Percentiles rank a stretch among this genome's conserved stretches.
phyloP scores from a whole-genome alignment of 805 yeast species.

The Nakazawaea siamensis region DNA sequence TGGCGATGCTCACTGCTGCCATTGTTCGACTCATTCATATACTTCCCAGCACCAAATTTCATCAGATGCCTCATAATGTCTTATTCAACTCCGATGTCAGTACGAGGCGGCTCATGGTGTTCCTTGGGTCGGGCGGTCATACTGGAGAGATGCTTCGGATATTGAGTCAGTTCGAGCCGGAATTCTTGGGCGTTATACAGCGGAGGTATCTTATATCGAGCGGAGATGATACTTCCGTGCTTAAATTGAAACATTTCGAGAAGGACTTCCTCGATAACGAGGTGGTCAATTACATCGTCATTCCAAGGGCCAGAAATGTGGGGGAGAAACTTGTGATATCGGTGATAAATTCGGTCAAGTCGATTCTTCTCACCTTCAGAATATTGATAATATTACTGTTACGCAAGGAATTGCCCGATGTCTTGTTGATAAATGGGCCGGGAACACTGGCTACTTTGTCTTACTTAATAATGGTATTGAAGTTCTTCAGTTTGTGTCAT shows the following conservation, averaged over 20 bases:
- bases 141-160: conserved; percentile 92
- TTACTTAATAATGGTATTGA: conserved; percentile 42
- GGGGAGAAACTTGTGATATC: conserved; percentile 27
- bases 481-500: conserved; percentile 33
- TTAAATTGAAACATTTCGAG: conserved; percentile 31
- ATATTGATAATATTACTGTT: conserved; percentile 9
- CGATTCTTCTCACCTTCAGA: conserved; percentile 19
- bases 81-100: background rate
- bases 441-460: conserved; percentile 74
- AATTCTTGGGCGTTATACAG: conserved; percentile 14
- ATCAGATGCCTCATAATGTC: background rate
- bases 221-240: conserved; percentile 36
- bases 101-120: conserved; percentile 35
- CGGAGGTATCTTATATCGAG: conserved; percentile 29
- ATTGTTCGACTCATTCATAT: conserved; percentile 4
- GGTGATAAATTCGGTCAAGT: conserved; percentile 21
- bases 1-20: background rate
- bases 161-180: conserved; percentile 28
- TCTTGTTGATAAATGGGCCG: conserved; percentile 60
- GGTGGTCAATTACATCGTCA: conserved; percentile 18
- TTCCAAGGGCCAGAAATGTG: conserved; percentile 29
- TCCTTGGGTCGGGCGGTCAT: conserved; percentile 96
- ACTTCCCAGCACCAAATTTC: conserved; percentile 5
- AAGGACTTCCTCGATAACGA: conserved; percentile 12
- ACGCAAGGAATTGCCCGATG: conserved; percentile 17